Base-by-base conservation (phyloP, 805 yeast species). In the Wickerhamiella occidentalis region DNA sequence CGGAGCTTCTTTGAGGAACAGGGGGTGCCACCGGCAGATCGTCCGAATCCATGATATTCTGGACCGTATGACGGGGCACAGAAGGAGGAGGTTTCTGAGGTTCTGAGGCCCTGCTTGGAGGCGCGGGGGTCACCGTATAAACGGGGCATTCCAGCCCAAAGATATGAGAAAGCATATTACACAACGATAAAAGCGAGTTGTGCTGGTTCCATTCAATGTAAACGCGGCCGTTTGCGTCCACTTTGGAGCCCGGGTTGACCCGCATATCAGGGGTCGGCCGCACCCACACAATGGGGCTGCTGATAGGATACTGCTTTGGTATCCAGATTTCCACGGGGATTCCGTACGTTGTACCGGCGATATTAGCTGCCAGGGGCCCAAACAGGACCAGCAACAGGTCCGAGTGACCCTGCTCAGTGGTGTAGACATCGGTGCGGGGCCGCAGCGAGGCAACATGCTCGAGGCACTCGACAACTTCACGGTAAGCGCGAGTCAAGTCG, bases 271-370 rank as follows among this genome's bases (percentile, higher is more conserved):
- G 67, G n/a, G 78, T 72, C 1, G 81, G 78, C 18, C 73, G 70
- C 9, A 87, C 75, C 58, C 70, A 82, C 0, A 78, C 73, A n/a
- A 77, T 56, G 0, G 96, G 96, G 1, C 80, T 72, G 2, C 66
- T 68, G n/a, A 58, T 56, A 0, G 96, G 95, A 55, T 83, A 87
- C 21, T 70, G 68, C 23, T 72, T 71, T 0, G 95, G 94, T 4
- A 88, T 58, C 94, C 95, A 86, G 3, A 87, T 62, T 48, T 78
- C 78, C 11, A 86, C 58, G 0, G 87, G 88, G 15, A 76, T 64
- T n/a, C 67, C 64, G 54, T 71, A 67, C 0, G 58, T 56, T 0
- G 57, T 50, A 1, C 62, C 61, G 12, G 56, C 56, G 11, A 64
- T 61, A 3, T 55, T 38, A 0, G 65, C 61, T 2, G 73, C 72